Conservation (phyloP, 768 basidiomycete species). For the Mycena amicta region DNA sequence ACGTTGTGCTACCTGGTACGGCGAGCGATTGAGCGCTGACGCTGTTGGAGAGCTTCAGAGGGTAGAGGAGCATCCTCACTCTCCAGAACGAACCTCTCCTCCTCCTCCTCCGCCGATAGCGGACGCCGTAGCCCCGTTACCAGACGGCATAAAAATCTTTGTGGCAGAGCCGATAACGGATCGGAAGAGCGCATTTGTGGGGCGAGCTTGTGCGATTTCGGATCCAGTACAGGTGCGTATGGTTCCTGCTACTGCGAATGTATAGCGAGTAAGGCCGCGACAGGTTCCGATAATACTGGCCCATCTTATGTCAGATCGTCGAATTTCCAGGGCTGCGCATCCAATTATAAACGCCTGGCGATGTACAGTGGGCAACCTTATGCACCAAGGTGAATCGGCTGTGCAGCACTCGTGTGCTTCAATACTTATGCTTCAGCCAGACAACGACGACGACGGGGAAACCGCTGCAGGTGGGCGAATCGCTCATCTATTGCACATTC, state of each 20-base stretch:
- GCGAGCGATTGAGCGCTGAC: slow-evolving; percentile 59
- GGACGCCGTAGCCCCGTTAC: slow-evolving; percentile 34
- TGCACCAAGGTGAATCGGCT: slow-evolving; percentile 74
- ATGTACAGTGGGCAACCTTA: slow-evolving; percentile 63
- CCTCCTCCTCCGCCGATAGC: slow-evolving; percentile 24
- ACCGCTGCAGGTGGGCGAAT: slow-evolving; percentile 89
- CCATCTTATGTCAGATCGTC: slow-evolving; percentile 68
- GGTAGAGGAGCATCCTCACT: slow-evolving; percentile 44
- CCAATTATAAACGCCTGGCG: slow-evolving; percentile 85
- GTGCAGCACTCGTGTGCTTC: background rate
- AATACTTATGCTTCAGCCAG: slow-evolving; percentile 38
- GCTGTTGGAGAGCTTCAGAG: slow-evolving; percentile 57
- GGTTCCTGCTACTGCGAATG: background rate
- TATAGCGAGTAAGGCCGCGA: too few relatives aligned
- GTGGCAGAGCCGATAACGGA: slow-evolving; percentile 83
- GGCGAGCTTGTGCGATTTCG: slow-evolving; percentile 79
- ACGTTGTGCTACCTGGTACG: slow-evolving; percentile 68
- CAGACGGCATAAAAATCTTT: slow-evolving; percentile 65
- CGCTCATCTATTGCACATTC: slow-evolving; percentile 87
- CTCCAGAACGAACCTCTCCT: background rate
- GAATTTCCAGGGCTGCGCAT: slow-evolving; percentile 75
- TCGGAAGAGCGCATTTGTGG: slow-evolving; percentile 84
- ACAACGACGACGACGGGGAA: slow-evolving; percentile 96
- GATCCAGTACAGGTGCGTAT: slow-evolving; percentile 69
- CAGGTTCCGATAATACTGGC: slow-evolving; percentile 72